Conservation (phyloP, 2,329 filamentous ascomycete genomes). For the Davidsoniella neocaledoniae region DNA sequence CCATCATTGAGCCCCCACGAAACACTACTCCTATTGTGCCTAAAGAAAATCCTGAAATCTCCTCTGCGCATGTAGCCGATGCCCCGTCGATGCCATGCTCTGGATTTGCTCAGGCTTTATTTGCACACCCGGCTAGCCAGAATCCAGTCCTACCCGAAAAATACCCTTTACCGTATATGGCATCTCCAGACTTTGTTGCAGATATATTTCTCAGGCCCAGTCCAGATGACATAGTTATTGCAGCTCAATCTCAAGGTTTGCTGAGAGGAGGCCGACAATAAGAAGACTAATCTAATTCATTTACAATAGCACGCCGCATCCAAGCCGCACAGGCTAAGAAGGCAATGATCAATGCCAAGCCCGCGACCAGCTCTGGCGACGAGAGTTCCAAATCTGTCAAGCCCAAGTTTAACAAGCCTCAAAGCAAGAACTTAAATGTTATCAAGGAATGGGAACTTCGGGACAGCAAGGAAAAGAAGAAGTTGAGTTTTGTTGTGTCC, state of each 20-base stretch:
- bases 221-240: conserved; percentile 76
- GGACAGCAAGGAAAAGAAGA: conserved; percentile 58
- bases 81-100: conserved; percentile 24
- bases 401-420: conserved; percentile 31
- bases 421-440: conserved; percentile 71
- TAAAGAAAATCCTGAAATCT: not conserved
- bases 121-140: conserved; percentile 23
- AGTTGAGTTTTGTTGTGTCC: conserved; percentile 82
- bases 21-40: not conserved
- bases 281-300: conserved; percentile 13
- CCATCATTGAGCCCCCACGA: not conserved
- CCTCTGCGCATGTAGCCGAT: not conserved
- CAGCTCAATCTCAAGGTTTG: conserved; percentile 83
- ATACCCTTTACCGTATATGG: conserved; percentile 33
- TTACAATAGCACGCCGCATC: conserved; percentile 14
- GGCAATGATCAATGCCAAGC: not conserved
- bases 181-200: conserved; percentile 31
- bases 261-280: conserved; percentile 18
- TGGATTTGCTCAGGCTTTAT: conserved; percentile 37
- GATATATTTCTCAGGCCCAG: conserved; percentile 70
- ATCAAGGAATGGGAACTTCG: conserved; percentile 50
- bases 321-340: conserved; percentile 21
- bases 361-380: not conserved
- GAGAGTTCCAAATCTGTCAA: conserved; percentile 1
- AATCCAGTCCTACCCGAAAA: conserved; percentile 16